Conservation (phyloP, 306 rosid species). For the Neltuma alba region DNA sequence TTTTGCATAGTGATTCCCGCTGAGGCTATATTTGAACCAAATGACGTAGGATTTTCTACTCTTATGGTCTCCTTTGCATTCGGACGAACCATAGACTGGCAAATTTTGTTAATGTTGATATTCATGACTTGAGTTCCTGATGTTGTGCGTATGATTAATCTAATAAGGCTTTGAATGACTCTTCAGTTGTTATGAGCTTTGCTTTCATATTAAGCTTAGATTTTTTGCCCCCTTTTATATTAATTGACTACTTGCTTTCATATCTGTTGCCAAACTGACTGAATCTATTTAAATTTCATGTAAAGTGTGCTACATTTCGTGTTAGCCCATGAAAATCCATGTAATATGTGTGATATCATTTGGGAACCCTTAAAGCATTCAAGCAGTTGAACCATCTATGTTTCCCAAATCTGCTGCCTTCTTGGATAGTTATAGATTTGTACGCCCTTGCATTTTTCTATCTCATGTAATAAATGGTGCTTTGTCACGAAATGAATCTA, state of each 20-base stretch:
- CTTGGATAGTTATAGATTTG: constrained; percentile 12
- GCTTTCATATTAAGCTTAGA: not conserved
- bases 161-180: not conserved
- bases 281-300: not conserved
- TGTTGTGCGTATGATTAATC: not conserved
- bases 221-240: no score
- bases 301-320: not conserved
- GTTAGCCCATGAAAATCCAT: not conserved
- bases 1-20: not conserved
- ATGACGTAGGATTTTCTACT: not conserved
- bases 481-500: constrained; percentile 2
- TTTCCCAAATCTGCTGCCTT: not conserved
- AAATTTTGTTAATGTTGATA: not conserved
- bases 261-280: not conserved
- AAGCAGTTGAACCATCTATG: constrained; percentile 26
- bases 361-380: not conserved
- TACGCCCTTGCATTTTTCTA: not conserved
- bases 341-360: not conserved
- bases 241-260: not conserved
- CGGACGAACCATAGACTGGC: not conserved
- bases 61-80: not conserved
- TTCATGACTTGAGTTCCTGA: not conserved
- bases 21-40: not conserved
- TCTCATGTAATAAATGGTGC: constrained; percentile 1
- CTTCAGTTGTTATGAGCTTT: not conserved